These are phyloP conservation scores for Rubia peregrina DNA, from an alignment of 305 asterid species.

Conservation along the genomic window DNA sequence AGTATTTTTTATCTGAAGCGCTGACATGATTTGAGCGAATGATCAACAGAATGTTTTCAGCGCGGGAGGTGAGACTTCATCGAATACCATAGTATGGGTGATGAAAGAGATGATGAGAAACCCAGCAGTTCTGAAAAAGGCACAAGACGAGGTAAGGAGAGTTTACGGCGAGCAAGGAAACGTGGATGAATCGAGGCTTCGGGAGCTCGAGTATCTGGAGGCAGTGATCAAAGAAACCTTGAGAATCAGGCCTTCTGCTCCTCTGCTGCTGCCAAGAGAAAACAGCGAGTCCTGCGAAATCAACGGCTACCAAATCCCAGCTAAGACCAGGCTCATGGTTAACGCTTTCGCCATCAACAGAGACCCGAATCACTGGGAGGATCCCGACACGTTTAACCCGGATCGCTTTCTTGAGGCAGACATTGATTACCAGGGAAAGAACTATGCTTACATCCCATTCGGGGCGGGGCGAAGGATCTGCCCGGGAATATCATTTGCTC, in stretches of 20 bases:
- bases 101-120: background rate
- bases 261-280: background rate
- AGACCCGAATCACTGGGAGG: conserved; percentile 4
- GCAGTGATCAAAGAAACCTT: conserved; percentile 3
- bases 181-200: background rate
- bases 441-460: background rate
- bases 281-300: background rate
- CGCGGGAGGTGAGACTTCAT: conserved; percentile 6
- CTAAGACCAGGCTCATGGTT: background rate
- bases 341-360: conserved; percentile 1
- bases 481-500: conserved; percentile 5
- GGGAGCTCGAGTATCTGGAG: background rate
- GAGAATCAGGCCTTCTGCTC: background rate
- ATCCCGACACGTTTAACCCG: conserved; percentile 6
- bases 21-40: background rate
- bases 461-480: conserved; percentile 11
- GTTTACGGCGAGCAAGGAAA: background rate
- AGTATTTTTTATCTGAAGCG: no score
- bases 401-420: conserved; percentile 2
- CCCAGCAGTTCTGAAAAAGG: background rate
- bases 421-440: conserved; percentile 5
- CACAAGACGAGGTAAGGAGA: background rate
- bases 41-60: background rate
- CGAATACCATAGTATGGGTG: background rate
- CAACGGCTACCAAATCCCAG: background rate